Evolutionary conservation across 1,284 basidiomycete genomes (phyloP), one percentile per base, ranked within the genome.

Genomic region (Cryptococcus hybrid): DNA sequence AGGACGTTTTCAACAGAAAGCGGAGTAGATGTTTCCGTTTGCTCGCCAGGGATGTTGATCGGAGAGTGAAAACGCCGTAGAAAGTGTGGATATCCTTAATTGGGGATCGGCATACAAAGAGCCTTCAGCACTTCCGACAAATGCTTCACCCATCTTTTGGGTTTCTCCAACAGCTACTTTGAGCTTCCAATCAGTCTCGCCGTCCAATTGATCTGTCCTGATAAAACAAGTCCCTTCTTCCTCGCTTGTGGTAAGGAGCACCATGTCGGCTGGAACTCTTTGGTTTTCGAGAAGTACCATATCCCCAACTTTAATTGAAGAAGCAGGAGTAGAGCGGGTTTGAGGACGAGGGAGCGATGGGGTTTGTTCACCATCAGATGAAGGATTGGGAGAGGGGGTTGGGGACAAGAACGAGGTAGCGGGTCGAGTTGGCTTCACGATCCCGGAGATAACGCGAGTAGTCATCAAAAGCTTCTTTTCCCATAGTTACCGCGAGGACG

Each of bases 141-240:
- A 87, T 15, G 89, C 82, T 43, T 81, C 84, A 0, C 80, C 80
- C 59, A 95, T 77, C 66, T 86, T 86, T 79, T 97, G 93, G 36
- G 88, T 91, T 34, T 87, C 82, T 1, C 88, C 84, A 3, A 96
- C 87, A 0, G 95, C 94, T 1, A 97, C 87, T 8, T 91, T 86
- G 51, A 98, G 81, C 76, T 99, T 99, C 96, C 96, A 99, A 69
- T 99, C 96, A 1, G 96, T 99, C 78, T 99, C 96, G 47, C 96
- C 96, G 67, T 99, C 96, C 8, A 99, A 83, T 73, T 99, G 96
- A 77, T 99, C 96, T 0, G 96, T 99, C 5, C 95, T 84, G 54
- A 99, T 90, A 76, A 99, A 99, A 74, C 95, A 98, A 1, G 93
- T 94, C 1, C 96, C 96, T 38, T 88, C 76, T 37, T 78, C 75